Base-by-base conservation (phyloP, 495 filamentous ascomycete genomes). In the Podospora anserina region DNA sequence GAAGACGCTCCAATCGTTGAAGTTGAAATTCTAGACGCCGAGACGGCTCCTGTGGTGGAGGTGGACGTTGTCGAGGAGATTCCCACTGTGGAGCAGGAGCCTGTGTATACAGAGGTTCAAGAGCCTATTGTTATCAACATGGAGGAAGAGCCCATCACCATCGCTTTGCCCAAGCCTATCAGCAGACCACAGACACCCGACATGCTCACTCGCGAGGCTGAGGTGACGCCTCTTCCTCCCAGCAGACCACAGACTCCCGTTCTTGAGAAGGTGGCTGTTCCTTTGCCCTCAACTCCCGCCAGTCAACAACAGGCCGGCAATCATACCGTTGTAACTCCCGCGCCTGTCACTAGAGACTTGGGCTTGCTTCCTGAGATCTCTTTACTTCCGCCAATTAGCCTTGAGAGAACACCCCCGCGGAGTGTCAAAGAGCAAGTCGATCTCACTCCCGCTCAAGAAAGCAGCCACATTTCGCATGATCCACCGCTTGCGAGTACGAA, bases 401-500 rank as follows among this genome's bases (percentile, higher is more conserved):
- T 30, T 70, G 70, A 68, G 72, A 61, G 26, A 18, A 49, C 44
- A 56, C 6, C 32, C 30, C 18, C 23, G 18, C 34, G 20, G 59
- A 60, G 58, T 49, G 11, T 70, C 68, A 39, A n/a, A 60, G 58
- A 67, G 70, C 44, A 32, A 55, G 44, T 76, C 9, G 73, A 79
- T 54, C 68, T 78, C 28, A 73, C 72, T 1, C 76, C 79, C 1
- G 76, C 77, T 6, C 79, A 78, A 65, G 63, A 75, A 44, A 79
- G 69, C 57, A 81, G 78, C 65, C 72, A 77, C 68, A 68, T 81
- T 11, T 70, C 73, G 65, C 81, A 82, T 62, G 79, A 81, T 3
- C 75, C 75, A 54, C 78, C 77, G 2, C 81, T 80, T n/a, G n/a
- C 44, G 81, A 79, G 59, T 70, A 79, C 54, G 72, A 76, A 4